Evolutionary conservation across 257 asterid genomes (phyloP).

Genomic region (Eucommia ulmoides): DNA sequence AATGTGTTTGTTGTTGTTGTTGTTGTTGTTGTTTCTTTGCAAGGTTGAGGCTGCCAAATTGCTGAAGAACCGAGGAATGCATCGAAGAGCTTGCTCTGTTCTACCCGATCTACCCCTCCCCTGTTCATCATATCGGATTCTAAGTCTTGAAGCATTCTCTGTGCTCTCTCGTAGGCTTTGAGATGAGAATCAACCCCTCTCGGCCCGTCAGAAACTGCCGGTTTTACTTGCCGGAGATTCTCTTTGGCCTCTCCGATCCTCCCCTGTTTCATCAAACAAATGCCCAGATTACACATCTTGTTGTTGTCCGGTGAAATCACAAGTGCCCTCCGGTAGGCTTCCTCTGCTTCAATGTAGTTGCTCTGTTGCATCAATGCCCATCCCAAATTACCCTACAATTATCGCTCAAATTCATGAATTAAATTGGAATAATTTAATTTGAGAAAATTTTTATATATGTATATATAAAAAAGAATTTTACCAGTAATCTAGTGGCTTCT

Average conservation of each 20-base stretch:
- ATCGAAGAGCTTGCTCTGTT: conserved; percentile 66
- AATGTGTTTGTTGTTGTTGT: too few relatives aligned
- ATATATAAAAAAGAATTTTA: too few relatives aligned
- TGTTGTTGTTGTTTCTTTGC: conserved; percentile 34
- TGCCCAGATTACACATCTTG: conserved; percentile 93
- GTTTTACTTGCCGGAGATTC: conserved; percentile 75
- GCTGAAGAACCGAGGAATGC: conserved; percentile 82
- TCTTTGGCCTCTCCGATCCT: conserved; percentile 77
- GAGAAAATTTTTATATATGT: too few relatives aligned
- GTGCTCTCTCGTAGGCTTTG: conserved; percentile 95
- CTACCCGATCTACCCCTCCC: conserved; percentile 39
- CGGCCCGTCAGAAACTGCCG: conserved; percentile 77
- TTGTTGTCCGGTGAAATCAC: conserved; percentile 81
- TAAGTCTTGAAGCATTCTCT: conserved; percentile 83
- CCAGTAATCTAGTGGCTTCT: conserved; percentile 91
- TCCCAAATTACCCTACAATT: conserved; percentile 77
- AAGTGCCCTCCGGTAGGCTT: conserved; percentile 72
- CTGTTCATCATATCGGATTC: conserved; percentile 67
- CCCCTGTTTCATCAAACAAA: conserved; percentile 93
- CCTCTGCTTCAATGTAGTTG: conserved; percentile 85
- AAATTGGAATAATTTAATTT: too few relatives aligned
- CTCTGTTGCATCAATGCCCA: conserved; percentile 98
- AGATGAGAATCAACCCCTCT: conserved; percentile 93
- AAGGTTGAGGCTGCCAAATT: conserved; percentile 98
- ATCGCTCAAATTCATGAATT: too few relatives aligned